Conservation (phyloP, 768 basidiomycete species). For the Heimioporus sp. region DNA sequence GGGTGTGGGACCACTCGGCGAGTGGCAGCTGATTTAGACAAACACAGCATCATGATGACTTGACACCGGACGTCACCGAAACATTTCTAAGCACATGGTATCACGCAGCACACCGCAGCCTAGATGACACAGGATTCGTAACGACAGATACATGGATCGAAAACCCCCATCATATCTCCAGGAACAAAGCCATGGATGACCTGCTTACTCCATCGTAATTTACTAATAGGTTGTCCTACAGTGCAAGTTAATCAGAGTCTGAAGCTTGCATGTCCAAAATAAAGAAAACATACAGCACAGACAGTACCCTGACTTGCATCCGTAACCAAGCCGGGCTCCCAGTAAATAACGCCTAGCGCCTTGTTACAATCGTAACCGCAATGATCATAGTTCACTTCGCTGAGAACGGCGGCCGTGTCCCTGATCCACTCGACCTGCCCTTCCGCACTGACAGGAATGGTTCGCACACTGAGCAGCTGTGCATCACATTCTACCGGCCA, state of each 20-base stretch:
- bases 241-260: background rate
- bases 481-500: too few relatives aligned
- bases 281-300: conserved; percentile 1
- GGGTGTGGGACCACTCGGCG: background rate
- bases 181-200: conserved; percentile 3
- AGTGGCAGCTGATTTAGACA: background rate
- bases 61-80: too few relatives aligned
- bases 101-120: too few relatives aligned
- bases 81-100: too few relatives aligned
- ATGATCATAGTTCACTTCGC: background rate
- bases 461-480: too few relatives aligned
- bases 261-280: background rate
- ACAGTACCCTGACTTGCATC: conserved; percentile 2
- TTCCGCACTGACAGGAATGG: background rate
- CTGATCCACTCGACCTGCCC: conserved; percentile 11
- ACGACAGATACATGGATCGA: background rate
- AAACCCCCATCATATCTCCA: background rate
- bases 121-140: too few relatives aligned
- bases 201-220: conserved; percentile 2
- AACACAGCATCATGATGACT: background rate
- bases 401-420: background rate
- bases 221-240: conserved; percentile 11
- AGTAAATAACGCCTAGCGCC: conserved; percentile 12
- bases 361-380: background rate
- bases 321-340: background rate